These are phyloP conservation scores for Malania oleifera DNA, from an alignment of 164 flowering plant species.

Conservation along the genomic window DNA sequence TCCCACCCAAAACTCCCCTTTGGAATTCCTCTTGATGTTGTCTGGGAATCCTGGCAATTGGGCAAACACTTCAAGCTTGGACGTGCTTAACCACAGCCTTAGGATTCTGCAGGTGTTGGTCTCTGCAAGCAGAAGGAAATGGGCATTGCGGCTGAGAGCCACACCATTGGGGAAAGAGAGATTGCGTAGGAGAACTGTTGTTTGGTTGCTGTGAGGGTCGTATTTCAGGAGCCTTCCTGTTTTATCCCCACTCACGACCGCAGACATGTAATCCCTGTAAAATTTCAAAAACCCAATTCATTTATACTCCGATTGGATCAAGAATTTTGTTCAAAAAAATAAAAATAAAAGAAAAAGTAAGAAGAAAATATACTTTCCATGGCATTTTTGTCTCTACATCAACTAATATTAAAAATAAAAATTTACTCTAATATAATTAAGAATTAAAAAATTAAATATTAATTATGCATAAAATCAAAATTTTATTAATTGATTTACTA, in stretches of 20 bases:
- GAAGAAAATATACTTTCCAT: no score
- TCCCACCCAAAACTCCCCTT: constrained; percentile 28
- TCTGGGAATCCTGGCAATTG: constrained; percentile 26
- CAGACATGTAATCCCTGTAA: constrained; percentile 13
- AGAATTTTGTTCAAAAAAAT: no score
- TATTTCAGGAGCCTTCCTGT: constrained; percentile 25
- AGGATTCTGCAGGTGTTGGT: constrained; percentile 21
- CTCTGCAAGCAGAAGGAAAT: constrained; percentile 36
- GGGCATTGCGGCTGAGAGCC: constrained; percentile 29
- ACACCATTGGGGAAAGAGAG: constrained; percentile 39
- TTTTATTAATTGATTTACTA: no score
- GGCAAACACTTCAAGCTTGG: constrained; percentile 10
- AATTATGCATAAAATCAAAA: no score
- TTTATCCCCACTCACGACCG: constrained; percentile 15
- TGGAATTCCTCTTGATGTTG: constrained; percentile 19
- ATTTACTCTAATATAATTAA: no score
- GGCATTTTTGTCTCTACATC: no score
- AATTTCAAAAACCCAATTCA: not conserved
- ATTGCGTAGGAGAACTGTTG: constrained; percentile 17
- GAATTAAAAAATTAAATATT: no score
- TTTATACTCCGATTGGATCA: no score
- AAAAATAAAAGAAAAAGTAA: no score
- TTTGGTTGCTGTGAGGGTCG: constrained; percentile 11
- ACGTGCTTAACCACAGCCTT: constrained; percentile 17
- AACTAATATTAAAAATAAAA: no score